These are phyloP conservation scores for Trichosphaerium sp. DNA, from an alignment of 78 protist species.

Conservation along the genomic window DNA sequence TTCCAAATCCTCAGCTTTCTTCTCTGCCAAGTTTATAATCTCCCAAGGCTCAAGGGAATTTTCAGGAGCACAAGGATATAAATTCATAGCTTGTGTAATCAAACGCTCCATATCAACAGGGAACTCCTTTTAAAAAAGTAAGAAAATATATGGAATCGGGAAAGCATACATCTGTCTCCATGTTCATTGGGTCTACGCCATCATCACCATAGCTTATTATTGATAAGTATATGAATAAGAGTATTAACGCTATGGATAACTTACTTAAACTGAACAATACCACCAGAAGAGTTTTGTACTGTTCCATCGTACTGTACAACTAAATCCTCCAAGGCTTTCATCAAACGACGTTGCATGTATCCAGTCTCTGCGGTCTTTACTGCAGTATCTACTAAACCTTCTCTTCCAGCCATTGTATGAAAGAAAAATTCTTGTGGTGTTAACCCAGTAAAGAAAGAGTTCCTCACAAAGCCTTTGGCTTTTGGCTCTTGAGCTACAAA, in stretches of 20 bases:
- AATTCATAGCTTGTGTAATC: background rate
- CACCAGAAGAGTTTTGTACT: constrained; percentile 76
- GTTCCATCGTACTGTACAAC: constrained; percentile 80
- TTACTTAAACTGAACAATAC: constrained; percentile 55
- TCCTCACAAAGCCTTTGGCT: constrained; percentile 95
- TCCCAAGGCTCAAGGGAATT: too few relatives aligned
- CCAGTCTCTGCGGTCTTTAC: constrained; percentile 99
- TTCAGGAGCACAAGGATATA: too few relatives aligned
- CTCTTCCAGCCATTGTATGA: constrained; percentile 99
- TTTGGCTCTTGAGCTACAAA: constrained; percentile 35
- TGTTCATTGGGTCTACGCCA: constrained; percentile 76
- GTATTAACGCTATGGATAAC: background rate
- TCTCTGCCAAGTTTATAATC: too few relatives aligned
- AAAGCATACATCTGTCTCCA: constrained; percentile 67
- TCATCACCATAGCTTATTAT: constrained; percentile 99
- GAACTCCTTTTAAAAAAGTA: background rate
- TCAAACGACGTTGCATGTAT: constrained; percentile 89
- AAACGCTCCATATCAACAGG: background rate
- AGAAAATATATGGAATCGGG: too few relatives aligned
- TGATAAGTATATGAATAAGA: constrained; percentile 4
- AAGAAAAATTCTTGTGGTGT: constrained; percentile 95
- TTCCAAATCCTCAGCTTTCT: too few relatives aligned
- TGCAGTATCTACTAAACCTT: constrained; percentile 97
- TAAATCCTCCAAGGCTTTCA: constrained; percentile 94
- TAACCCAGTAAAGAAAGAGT: constrained; percentile 94